These are phyloP conservation scores for Chlorella ohadii DNA, from an alignment of 139 green algal species.

Conservation along the genomic window DNA sequence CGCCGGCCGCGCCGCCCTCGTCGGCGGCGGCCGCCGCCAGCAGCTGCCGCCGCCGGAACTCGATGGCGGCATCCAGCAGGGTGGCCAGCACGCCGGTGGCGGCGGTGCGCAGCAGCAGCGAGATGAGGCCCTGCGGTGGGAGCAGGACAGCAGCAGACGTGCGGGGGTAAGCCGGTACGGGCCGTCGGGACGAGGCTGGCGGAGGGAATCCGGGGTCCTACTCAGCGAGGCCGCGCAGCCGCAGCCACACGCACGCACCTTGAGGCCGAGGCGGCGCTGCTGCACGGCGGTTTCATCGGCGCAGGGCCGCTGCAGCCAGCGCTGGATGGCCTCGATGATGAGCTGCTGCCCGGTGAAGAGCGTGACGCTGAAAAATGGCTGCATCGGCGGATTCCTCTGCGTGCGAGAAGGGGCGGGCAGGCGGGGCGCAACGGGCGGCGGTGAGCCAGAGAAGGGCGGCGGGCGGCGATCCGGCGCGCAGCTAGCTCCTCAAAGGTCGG, in stretches of 20 bases:
- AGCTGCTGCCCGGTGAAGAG: conserved; percentile 53
- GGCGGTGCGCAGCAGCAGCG: conserved; percentile 46
- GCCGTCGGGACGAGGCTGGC: no score
- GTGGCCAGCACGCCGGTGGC: conserved; percentile 52
- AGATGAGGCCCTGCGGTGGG: conserved; percentile 8
- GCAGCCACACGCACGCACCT: neutral
- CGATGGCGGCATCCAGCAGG: conserved; percentile 49
- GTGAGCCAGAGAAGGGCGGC: no score
- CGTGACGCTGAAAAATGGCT: conserved; percentile 42
- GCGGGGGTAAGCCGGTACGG: no score
- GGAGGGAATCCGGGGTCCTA: no score
- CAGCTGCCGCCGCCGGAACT: conserved; percentile 45
- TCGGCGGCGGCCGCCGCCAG: conserved; percentile 27
- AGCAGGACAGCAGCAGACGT: no score
- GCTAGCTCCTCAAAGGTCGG: no score
- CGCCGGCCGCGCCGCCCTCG: neutral
- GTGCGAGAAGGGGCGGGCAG: no score
- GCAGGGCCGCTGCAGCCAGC: conserved; percentile 44
- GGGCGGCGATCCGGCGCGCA: no score
- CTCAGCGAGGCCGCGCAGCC: no score
- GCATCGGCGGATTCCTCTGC: conserved; percentile 27
- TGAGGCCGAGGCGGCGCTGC: conserved; percentile 19
- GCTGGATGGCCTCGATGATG: conserved; percentile 49
- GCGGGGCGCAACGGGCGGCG: no score
- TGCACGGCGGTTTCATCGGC: neutral